Evolutionary conservation across 1,139 yeast genomes (phyloP), one percentile per base, ranked within the genome.

Genomic region (Candida sojae): DNA sequence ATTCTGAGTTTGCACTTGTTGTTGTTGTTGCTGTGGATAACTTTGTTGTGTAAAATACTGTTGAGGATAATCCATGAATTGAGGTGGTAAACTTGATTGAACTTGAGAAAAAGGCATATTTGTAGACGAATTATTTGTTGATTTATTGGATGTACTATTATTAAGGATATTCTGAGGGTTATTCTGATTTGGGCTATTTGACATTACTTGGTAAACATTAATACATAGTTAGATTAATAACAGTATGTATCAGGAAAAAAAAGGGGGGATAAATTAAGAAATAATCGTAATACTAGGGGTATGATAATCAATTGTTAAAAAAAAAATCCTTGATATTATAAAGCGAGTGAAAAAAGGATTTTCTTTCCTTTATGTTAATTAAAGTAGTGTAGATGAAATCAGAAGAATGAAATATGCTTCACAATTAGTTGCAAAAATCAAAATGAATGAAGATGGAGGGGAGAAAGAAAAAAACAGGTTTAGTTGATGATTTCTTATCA

Each of bases 1-100:
- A 21, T 11, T 13, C 11, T 36, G 39, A 10, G 38, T 38, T 26
- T 31, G 45, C 38, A 34, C 43, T 25, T 36, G 48, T 30, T 42
- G 48, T 37, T 39, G 47, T 25, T 36, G 48, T 30, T 42, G 48
- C 32, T 39, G 47, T 13, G 26, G 43, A 28, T 46, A 36, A 11
- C 25, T 11, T 42, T 38, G 43, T 30, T 38, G 49, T 26, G 32
- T 39, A 9, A 39, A 39, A 6, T 31, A 40, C 21, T 44, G 49
- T 48, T 49, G 52, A n/a, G 50, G 39, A 36, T 48, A 45, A 13
- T 48, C 48, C 43, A 42, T 45, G 34, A 45, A 42, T 45, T 39
- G 46, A 12, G 43, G 37, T 43, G 36, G 32, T 41, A 39, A 39
- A 38, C 39, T 47, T 35, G 49, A 31, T 42, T 42, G 50, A 17